Evolutionary conservation across 371 early-diverging fungal genomes (phyloP).

Genomic region (Mucor circinelloides): DNA sequence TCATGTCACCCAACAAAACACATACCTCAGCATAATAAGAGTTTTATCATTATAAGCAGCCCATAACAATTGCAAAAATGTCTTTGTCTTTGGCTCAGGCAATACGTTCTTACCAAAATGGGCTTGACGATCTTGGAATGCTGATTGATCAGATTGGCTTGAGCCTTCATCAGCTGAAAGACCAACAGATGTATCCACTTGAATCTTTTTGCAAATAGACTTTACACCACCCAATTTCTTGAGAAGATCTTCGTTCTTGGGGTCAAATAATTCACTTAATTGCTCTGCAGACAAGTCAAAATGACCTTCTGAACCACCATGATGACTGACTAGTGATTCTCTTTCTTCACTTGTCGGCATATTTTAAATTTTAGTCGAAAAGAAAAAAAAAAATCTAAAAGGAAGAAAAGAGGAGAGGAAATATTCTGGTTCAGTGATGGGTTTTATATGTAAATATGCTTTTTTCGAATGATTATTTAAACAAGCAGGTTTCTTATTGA

Average conservation of each 20-base stretch:
- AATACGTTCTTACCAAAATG: constrained; percentile 75
- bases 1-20: constrained; percentile 11
- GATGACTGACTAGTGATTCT: constrained; percentile 29
- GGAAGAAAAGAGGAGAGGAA: constrained; percentile 3
- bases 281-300: constrained; percentile 56
- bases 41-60: constrained; percentile 73
- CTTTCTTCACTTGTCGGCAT: constrained; percentile 33
- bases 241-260: constrained; percentile 69
- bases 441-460: constrained; percentile 1
- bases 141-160: constrained; percentile 31
- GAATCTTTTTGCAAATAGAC: constrained; percentile 61
- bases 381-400: constrained; percentile 15
- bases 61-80: constrained; percentile 65
- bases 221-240: constrained; percentile 68
- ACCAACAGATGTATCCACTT: constrained; percentile 67
- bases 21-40: constrained; percentile 49
- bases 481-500: not conserved
- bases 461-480: not conserved
- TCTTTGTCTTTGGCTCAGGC: constrained; percentile 64
- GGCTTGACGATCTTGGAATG: constrained; percentile 64
- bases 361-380: not conserved
- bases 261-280: constrained; percentile 64
- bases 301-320: constrained; percentile 3
- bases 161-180: constrained; percentile 66
- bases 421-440: not conserved